These are phyloP conservation scores for Shiraia sp. DNA, from an alignment of 2,329 filamentous ascomycete genomes.

Conservation along the genomic window DNA sequence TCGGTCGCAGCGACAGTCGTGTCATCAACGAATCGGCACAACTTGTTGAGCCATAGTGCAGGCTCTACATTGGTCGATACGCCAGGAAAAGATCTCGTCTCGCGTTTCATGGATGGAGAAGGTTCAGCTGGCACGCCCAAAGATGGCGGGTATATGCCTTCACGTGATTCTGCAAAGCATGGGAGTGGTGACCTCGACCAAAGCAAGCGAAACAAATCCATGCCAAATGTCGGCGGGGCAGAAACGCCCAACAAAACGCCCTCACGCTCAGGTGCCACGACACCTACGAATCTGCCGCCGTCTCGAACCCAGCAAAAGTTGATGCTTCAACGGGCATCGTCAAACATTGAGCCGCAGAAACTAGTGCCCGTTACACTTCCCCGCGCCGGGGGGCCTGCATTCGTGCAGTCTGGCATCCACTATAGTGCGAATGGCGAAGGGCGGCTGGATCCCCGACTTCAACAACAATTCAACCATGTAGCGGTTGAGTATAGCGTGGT, in stretches of 20 bases:
- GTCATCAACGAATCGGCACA: slow-evolving; percentile 44
- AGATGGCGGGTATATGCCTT: slow-evolving; percentile 44
- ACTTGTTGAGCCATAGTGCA: slow-evolving; percentile 42
- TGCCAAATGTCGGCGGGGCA: slow-evolving; percentile 41
- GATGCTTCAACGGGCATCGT: slow-evolving; percentile 73
- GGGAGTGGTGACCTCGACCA: slow-evolving; percentile 29
- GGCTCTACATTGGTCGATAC: slow-evolving; percentile 47
- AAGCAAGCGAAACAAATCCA: slow-evolving; percentile 44
- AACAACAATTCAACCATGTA: slow-evolving; percentile 68
- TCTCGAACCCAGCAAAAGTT: slow-evolving; percentile 77
- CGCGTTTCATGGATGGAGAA: slow-evolving; percentile 50
- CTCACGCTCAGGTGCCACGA: slow-evolving; percentile 42
- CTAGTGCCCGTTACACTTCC: slow-evolving; percentile 46
- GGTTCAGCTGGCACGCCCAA: slow-evolving; percentile 47
- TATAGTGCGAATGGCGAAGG: slow-evolving; percentile 42
- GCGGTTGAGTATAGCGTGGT: slow-evolving; percentile 76
- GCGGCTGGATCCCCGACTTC: slow-evolving; percentile 63
- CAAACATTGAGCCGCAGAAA: slow-evolving; percentile 67
- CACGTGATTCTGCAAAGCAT: slow-evolving; percentile 24
- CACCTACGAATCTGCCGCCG: slow-evolving; percentile 47
- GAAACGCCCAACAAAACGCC: slow-evolving; percentile 32
- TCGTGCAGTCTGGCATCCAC: slow-evolving; percentile 40
- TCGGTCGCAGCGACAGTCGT: slow-evolving; percentile 59
- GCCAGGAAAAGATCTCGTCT: slow-evolving; percentile 48
- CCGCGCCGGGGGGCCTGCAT: slow-evolving; percentile 39